These are phyloP conservation scores for Skeletonema marinoi DNA, from an alignment of 108 stramenopile species.

Conservation along the genomic window DNA sequence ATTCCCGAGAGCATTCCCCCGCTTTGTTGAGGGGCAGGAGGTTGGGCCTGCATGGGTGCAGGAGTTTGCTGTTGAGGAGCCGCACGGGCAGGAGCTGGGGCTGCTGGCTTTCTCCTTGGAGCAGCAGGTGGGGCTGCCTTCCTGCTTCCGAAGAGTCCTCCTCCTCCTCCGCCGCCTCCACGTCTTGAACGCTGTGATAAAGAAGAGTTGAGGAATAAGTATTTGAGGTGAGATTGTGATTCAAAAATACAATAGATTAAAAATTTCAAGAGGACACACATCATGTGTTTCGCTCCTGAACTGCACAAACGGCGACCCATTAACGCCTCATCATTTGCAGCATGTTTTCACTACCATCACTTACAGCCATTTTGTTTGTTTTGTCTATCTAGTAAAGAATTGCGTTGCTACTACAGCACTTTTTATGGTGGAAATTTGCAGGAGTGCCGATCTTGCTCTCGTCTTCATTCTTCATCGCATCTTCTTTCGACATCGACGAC, in stretches of 20 bases:
- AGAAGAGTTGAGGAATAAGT: not conserved
- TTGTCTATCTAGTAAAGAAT: not conserved
- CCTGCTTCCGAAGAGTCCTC: conserved; percentile 27
- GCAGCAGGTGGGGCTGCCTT: not conserved
- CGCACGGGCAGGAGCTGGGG: conserved; percentile 43
- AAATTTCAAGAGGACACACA: not conserved
- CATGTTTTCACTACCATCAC: not conserved
- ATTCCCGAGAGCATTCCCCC: conserved; percentile 97
- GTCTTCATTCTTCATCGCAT: no score
- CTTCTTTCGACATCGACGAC: no score
- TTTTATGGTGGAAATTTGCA: not conserved
- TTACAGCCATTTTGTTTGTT: conserved; percentile 26
- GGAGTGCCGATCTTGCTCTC: not conserved
- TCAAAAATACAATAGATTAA: no score
- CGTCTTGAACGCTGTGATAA: conserved; percentile 38
- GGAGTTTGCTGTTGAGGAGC: conserved; percentile 23
- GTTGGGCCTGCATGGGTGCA: conserved; percentile 52
- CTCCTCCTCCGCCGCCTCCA: conserved; percentile 22
- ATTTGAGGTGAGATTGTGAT: conserved; percentile 4
- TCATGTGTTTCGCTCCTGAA: not conserved
- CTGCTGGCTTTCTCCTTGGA: conserved; percentile 26
- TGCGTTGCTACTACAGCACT: not conserved
- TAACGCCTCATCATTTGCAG: not conserved
- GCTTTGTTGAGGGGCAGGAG: conserved; percentile 46
- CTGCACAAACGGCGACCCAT: not conserved